Evolutionary conservation across 257 asterid species (phyloP).

Genomic region (Ajuga chamaepitys): DNA sequence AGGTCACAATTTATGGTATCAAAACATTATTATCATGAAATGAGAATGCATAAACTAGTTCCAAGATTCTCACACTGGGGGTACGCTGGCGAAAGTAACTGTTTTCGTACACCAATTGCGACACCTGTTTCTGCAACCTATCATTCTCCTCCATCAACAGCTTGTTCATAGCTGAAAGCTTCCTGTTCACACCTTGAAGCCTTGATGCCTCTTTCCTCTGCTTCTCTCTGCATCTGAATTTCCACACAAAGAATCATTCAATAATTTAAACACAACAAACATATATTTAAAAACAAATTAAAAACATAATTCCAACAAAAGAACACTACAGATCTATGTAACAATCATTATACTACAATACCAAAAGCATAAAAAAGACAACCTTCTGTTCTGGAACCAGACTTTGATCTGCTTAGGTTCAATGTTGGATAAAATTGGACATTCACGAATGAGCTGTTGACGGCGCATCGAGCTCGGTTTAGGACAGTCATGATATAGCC

Average conservation of each 20-base stretch:
- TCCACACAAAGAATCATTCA: not conserved
- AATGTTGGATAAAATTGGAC: constrained; percentile 72
- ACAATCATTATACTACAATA: not conserved
- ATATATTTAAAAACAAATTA: not conserved
- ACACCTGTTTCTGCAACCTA: constrained; percentile 84
- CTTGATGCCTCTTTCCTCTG: constrained; percentile 86
- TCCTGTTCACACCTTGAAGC: constrained; percentile 77
- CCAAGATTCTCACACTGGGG: constrained; percentile 39
- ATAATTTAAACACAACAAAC: not conserved
- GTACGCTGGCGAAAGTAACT: constrained; percentile 71
- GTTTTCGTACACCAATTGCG: constrained; percentile 77
- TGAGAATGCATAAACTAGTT: not conserved
- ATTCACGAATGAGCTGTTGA: constrained; percentile 83
- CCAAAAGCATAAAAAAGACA: not conserved
- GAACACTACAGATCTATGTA: not conserved
- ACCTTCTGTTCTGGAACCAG: constrained; percentile 95
- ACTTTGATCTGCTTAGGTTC: constrained; percentile 93
- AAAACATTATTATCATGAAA: not conserved
- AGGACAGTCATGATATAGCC: constrained; percentile 88
- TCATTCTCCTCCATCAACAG: constrained; percentile 91
- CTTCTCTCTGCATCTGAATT: constrained; percentile 82
- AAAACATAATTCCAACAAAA: not conserved
- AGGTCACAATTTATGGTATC: not conserved
- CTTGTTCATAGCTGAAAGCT: constrained; percentile 89
- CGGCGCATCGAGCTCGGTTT: constrained; percentile 86